Evolutionary conservation across 164 flowering plant species (phyloP).

Genomic region (Stephania yunnanensis): DNA sequence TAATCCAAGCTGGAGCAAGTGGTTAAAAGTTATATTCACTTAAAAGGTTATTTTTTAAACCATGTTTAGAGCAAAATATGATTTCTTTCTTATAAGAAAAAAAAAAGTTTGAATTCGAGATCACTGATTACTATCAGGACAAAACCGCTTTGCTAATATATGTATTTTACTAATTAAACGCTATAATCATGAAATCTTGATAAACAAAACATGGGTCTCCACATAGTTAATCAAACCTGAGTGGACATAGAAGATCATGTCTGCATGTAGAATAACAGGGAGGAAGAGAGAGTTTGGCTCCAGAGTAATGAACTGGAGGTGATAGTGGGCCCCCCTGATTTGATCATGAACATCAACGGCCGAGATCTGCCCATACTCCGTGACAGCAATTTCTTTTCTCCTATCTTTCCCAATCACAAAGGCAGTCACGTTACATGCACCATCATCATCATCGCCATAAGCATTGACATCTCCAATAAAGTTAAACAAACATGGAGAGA

Average conservation of each 20-base stretch:
- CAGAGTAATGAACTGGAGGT: slow-evolving; percentile 72
- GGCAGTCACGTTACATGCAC: slow-evolving; percentile 9
- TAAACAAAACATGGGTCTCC: no score
- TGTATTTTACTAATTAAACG: no score
- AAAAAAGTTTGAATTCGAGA: no score
- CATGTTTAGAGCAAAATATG: no score
- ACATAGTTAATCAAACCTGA: slow-evolving; percentile 38
- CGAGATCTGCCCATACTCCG: slow-evolving; percentile 60
- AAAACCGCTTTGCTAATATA: no score
- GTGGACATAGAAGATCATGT: slow-evolving; percentile 74
- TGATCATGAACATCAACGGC: slow-evolving; percentile 45
- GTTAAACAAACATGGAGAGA: neutral
- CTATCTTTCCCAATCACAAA: slow-evolving; percentile 35
- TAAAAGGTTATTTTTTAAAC: no score
- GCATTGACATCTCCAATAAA: neutral
- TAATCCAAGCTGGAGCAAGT: no score
- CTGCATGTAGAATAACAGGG: slow-evolving; percentile 68
- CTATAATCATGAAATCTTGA: no score
- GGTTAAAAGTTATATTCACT: no score
- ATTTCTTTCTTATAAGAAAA: no score
- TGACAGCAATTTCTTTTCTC: slow-evolving; percentile 35
- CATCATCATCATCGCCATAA: neutral
- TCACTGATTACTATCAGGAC: no score
- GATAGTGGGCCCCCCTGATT: slow-evolving; percentile 28
- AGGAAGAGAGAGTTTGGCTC: slow-evolving; percentile 80